A percentile compares a stretch with the other conserved stretches of the same genome.
Evolutionary conservation across 2,329 filamentous ascomycete species (phyloP).

Genomic region (Cladophialophora exuberans): DNA sequence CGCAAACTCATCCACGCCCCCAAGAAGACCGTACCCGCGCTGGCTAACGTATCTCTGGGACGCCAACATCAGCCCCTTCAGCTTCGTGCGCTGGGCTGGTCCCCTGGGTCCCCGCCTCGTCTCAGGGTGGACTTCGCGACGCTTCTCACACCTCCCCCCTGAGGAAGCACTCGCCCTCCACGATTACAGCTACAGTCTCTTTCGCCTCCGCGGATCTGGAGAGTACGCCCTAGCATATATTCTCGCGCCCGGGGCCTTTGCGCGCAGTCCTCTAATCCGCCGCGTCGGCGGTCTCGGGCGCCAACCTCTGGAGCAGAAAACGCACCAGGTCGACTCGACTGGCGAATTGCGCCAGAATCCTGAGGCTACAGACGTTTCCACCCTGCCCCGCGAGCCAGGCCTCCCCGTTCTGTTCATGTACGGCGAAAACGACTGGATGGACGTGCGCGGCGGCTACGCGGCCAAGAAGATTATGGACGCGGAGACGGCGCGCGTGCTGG

Average conservation of each 20-base stretch:
- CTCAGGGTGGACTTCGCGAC: conserved; percentile 89
- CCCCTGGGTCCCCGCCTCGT: conserved; percentile 89
- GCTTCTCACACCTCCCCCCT: conserved; percentile 84
- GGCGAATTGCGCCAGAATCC: conserved; percentile 5
- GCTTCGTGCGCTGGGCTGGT: conserved; percentile 81
- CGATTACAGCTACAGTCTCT: conserved; percentile 91
- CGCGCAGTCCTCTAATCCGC: conserved; percentile 82
- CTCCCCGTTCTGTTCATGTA: conserved; percentile 92
- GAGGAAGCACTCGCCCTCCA: conserved; percentile 84
- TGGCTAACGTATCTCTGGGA: conserved; percentile 97
- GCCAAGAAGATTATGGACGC: conserved; percentile 78
- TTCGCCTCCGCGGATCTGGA: conserved; percentile 86
- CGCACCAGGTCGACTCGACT: conserved; percentile 9
- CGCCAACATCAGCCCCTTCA: conserved; percentile 94
- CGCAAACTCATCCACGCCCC: conserved; percentile 44
- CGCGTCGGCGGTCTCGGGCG: conserved; percentile 84
- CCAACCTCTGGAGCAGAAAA: conserved; percentile 53
- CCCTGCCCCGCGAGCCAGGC: conserved; percentile 59
- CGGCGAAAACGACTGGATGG: conserved; percentile 99
- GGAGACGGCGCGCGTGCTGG: conserved; percentile 63
- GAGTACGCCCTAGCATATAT: conserved; percentile 94
- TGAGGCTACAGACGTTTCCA: conserved; percentile 32
- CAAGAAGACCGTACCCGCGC: conserved; percentile 69
- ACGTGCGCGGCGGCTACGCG: conserved; percentile 80
- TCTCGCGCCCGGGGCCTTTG: conserved; percentile 90